Conservation (phyloP, 345 rosid genomes). For the Toxicodendron radicans region DNA sequence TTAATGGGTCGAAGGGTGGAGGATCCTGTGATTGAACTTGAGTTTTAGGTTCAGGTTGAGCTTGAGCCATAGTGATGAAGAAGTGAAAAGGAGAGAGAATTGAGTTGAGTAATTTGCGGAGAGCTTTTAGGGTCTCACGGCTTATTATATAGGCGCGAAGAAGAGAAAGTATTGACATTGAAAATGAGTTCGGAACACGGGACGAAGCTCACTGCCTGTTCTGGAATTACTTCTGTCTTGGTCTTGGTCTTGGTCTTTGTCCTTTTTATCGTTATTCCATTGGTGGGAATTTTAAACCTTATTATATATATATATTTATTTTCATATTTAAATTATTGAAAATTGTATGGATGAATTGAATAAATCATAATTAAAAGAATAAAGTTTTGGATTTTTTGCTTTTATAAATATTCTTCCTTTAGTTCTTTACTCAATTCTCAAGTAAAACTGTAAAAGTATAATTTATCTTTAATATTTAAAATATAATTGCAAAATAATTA, state of each 20-base stretch:
- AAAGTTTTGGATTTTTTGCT: no score
- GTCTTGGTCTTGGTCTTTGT: not conserved
- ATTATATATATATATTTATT: no score
- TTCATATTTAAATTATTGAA: no score
- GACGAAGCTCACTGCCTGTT: not conserved
- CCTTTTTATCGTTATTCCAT: not conserved
- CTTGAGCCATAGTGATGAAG: conserved; percentile 31
- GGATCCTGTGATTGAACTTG: conserved; percentile 15
- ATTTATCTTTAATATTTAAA: no score
- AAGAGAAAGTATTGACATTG: not conserved
- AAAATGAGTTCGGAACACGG: not conserved
- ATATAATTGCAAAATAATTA: no score
- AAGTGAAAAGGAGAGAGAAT: conserved; percentile 23
- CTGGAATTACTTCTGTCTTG: not conserved
- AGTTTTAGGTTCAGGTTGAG: conserved; percentile 21
- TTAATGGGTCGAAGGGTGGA: conserved; percentile 47
- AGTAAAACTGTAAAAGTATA: no score
- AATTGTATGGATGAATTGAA: no score
- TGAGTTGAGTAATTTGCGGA: conserved; percentile 31
- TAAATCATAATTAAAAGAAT: no score
- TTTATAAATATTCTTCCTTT: no score
- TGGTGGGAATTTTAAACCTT: not conserved
- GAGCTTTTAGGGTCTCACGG: conserved; percentile 30
- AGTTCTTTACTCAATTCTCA: no score
- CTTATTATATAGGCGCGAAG: conserved; percentile 32